Percentiles rank a stretch among this genome's conserved stretches.
phyloP scores from a whole-genome alignment of 768 basidiomycete species.

The Hericium erinaceus region DNA sequence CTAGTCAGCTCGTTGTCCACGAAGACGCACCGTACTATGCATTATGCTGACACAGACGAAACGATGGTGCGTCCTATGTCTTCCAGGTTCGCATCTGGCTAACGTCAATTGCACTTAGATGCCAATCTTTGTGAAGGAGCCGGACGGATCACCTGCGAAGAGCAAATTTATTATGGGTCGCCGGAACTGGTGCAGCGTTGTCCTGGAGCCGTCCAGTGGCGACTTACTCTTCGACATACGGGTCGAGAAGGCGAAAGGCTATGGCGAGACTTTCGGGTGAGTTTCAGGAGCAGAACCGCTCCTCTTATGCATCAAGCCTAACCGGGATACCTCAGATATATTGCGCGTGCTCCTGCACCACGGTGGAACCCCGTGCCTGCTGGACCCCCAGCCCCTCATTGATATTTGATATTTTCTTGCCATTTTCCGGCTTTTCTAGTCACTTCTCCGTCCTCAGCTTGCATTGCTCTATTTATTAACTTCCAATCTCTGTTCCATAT shows the following conservation, averaged over 20 bases:
- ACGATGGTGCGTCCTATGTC: conserved; percentile 45
- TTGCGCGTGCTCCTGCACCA: conserved; percentile 21
- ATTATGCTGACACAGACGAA: conserved; percentile 77
- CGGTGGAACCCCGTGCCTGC: conserved; percentile 15
- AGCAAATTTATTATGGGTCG: conserved; percentile 79
- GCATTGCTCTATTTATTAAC: background rate
- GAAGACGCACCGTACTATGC: conserved; percentile 83
- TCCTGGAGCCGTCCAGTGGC: conserved; percentile 46
- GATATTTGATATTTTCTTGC: background rate
- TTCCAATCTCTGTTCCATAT: background rate
- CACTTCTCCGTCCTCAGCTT: too few relatives aligned
- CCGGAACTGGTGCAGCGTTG: conserved; percentile 79
- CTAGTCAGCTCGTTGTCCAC: conserved; percentile 75
- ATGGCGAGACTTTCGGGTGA: conserved; percentile 74
- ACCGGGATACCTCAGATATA: conserved; percentile 15
- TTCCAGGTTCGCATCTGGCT: background rate
- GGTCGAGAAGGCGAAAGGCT: conserved; percentile 77
- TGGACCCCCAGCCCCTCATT: background rate
- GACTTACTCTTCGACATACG: conserved; percentile 77
- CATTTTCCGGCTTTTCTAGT: too few relatives aligned
- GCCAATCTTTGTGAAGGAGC: conserved; percentile 68
- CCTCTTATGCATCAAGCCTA: background rate
- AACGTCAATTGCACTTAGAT: conserved; percentile 31
- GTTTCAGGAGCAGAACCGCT: conserved; percentile 16
- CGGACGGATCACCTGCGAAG: conserved; percentile 68